Evolutionary conservation across 306 rosid genomes (phyloP).

Genomic region (Cyclanthera cordifolia): DNA sequence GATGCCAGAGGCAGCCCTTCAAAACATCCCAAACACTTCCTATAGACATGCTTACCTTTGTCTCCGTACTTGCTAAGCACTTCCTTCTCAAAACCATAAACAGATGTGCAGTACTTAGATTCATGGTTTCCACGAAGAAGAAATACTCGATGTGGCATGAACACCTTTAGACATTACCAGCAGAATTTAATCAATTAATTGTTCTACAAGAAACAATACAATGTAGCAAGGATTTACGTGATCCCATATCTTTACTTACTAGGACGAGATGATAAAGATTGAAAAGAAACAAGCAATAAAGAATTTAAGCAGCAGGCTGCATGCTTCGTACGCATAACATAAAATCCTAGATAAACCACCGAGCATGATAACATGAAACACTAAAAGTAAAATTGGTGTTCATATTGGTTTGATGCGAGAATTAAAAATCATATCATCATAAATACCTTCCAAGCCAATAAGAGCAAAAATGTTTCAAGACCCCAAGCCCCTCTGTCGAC

Average conservation of each 20-base stretch:
- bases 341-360: background rate
- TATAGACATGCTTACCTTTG: constrained; percentile 66
- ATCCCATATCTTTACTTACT: background rate
- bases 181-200: constrained; percentile 3
- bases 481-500: constrained; percentile 97
- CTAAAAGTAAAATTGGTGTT: background rate
- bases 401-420: background rate
- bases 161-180: constrained; percentile 32
- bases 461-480: constrained; percentile 56
- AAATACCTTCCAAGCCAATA: constrained; percentile 66
- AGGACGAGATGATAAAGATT: background rate
- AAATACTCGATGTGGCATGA: constrained; percentile 46
- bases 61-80: constrained; percentile 63
- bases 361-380: background rate
- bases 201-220: background rate
- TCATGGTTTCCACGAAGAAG: constrained; percentile 82
- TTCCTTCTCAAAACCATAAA: constrained; percentile 79
- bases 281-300: background rate
- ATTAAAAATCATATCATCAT: background rate
- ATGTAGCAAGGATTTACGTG: background rate
- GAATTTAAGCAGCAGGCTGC: background rate
- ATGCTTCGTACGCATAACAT: background rate
- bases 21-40: constrained; percentile 87
- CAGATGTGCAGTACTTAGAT: constrained; percentile 84
- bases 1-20: constrained; percentile 88